Conservation (phyloP, 2,329 filamentous ascomycete genomes). For the Dactylellina drechsleri region DNA sequence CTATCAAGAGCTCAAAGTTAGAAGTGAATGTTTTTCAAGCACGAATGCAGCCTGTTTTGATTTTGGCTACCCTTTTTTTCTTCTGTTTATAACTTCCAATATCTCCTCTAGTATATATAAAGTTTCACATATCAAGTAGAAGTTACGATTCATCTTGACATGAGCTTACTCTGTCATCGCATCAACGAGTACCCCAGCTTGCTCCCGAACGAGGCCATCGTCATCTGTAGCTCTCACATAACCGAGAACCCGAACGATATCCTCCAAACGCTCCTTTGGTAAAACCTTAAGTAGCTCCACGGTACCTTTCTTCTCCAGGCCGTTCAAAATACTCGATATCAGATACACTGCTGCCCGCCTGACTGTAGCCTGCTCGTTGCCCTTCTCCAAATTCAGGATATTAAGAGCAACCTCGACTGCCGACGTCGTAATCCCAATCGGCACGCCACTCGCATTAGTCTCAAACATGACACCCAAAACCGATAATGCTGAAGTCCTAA, state of each 20-base stretch:
- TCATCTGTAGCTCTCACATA: conserved; percentile 75
- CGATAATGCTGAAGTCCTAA: conserved; percentile 75
- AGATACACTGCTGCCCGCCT: conserved; percentile 74
- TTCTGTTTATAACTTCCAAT: conserved; percentile 51
- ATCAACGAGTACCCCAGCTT: conserved; percentile 74
- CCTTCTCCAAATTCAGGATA: conserved; percentile 72
- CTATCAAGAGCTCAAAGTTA: conserved; percentile 25
- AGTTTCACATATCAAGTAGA: conserved; percentile 39
- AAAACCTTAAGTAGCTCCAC: conserved; percentile 59
- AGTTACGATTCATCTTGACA: conserved; percentile 1
- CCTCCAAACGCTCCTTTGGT: conserved; percentile 60
- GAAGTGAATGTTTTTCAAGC: conserved; percentile 29
- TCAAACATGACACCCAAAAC: conserved; percentile 72
- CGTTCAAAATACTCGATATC: conserved; percentile 71
- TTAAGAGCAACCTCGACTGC: conserved; percentile 73
- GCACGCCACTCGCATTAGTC: conserved; percentile 69
- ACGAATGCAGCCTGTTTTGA: conserved; percentile 17
- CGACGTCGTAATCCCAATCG: conserved; percentile 66
- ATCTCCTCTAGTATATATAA: conserved; percentile 54
- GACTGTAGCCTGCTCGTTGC: conserved; percentile 71
- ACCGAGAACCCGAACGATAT: conserved; percentile 71
- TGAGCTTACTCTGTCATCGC: conserved; percentile 32
- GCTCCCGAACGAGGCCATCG: conserved; percentile 74
- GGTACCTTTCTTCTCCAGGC: conserved; percentile 67
- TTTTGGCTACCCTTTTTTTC: conserved; percentile 34